Evolutionary conservation across 2,329 filamentous ascomycete genomes (phyloP).

Genomic region (Mollisiaceae sp.): DNA sequence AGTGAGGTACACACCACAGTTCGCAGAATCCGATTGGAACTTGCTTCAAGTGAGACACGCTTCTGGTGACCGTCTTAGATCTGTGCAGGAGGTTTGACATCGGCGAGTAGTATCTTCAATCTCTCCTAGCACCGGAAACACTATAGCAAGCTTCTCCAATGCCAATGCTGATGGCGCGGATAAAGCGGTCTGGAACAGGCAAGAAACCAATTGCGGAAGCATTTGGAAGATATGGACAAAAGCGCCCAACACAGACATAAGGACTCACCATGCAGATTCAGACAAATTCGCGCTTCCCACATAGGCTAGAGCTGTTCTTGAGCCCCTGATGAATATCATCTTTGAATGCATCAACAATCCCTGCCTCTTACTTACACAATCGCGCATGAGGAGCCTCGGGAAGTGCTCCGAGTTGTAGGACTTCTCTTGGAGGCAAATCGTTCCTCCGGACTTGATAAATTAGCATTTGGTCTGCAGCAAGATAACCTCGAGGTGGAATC

Average conservation of each 20-base stretch:
- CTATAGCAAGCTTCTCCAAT: conserved; percentile 2
- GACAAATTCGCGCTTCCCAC: conserved; percentile 91
- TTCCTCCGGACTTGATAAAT: conserved; percentile 68
- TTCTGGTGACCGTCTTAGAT: background rate
- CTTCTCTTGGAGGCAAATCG: conserved; percentile 76
- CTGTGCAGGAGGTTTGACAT: background rate
- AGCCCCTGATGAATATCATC: conserved; percentile 58
- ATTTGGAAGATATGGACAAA: background rate
- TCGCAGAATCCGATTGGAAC: background rate
- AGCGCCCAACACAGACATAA: background rate
- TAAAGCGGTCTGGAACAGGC: background rate
- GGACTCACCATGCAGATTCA: conserved; percentile 84
- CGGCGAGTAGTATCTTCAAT: background rate
- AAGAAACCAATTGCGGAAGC: background rate
- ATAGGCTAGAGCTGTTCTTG: conserved; percentile 71
- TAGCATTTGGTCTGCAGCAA: conserved; percentile 5
- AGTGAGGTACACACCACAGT: background rate
- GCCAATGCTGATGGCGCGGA: background rate
- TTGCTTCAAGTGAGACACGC: background rate
- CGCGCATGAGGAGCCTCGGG: conserved; percentile 72
- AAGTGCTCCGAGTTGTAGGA: conserved; percentile 75
- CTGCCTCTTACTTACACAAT: conserved; percentile 72
- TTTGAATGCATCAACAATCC: conserved; percentile 92
- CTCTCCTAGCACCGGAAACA: background rate
- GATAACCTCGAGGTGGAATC: conserved; percentile 3